phyloP scores from a whole-genome alignment of 2,329 filamentous ascomycete genomes.

The Aspergillus pseudoviridinutans region DNA sequence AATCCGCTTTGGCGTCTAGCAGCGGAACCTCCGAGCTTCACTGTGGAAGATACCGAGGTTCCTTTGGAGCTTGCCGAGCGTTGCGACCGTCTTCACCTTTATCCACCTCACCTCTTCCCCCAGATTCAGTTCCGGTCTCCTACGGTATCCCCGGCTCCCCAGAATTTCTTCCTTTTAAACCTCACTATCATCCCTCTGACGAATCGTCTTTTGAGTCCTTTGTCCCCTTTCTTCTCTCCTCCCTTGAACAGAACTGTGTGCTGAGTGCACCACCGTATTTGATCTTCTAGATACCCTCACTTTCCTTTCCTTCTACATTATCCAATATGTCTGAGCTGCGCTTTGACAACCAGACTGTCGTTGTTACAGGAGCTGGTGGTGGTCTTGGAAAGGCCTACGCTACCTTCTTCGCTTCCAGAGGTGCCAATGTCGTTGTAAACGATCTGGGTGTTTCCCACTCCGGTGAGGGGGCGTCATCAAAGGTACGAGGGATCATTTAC shows the following conservation, averaged over 20 bases:
- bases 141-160: conserved; percentile 19
- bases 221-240: conserved; percentile 4
- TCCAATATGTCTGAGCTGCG: conserved; percentile 64
- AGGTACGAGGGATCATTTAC: conserved; percentile 51
- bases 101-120: conserved; percentile 9
- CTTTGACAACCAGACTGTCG: conserved; percentile 84
- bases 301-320: conserved; percentile 5
- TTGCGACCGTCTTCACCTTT: conserved; percentile 10
- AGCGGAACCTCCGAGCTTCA: conserved; percentile 17
- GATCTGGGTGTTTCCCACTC: conserved; percentile 91
- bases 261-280: neutral
- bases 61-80: conserved; percentile 29
- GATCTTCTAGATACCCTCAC: conserved; percentile 9
- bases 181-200: conserved; percentile 1
- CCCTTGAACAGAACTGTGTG: neutral
- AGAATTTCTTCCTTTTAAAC: conserved; percentile 18
- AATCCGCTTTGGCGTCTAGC: conserved; percentile 15
- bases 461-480: conserved; percentile 81
- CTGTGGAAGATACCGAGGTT: conserved; percentile 31
- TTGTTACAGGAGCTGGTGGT: conserved; percentile 81
- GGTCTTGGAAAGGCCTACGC: conserved; percentile 80
- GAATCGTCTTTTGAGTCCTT: neutral
- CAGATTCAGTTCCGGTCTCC: conserved; percentile 13
- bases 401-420: conserved; percentile 84
- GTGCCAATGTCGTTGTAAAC: conserved; percentile 94